phyloP scores from a whole-genome alignment of 2,329 filamentous ascomycete species.

The Fonsecaea monophora region DNA sequence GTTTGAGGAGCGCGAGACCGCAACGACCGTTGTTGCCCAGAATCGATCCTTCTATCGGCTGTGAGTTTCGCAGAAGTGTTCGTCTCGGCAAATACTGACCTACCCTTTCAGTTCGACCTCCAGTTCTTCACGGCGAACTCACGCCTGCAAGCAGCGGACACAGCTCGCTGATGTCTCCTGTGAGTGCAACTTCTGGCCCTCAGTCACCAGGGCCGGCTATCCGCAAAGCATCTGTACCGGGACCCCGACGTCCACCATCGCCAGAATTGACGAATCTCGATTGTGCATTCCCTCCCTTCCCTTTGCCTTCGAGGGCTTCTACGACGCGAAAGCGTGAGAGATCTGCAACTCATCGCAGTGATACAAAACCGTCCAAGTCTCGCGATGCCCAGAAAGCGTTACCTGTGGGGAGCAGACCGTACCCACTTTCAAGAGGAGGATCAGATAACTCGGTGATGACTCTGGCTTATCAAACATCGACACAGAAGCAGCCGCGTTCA shows the following conservation, averaged over 20 bases:
- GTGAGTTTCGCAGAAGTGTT: conserved; percentile 24
- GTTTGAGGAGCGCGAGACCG: conserved; percentile 18
- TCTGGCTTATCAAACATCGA: conserved; percentile 4
- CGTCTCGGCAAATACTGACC: conserved; percentile 12
- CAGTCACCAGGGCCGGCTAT: conserved; percentile 50
- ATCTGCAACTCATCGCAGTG: conserved; percentile 25
- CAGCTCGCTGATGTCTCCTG: conserved; percentile 69
- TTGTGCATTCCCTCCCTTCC: conserved; percentile 62
- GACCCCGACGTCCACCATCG: conserved; percentile 50
- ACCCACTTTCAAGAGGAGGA: conserved; percentile 26
- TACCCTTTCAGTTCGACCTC: conserved; percentile 17
- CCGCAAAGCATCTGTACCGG: conserved; percentile 50
- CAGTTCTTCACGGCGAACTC: conserved; percentile 52
- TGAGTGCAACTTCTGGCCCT: conserved; percentile 60
- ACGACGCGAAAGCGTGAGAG: conserved; percentile 32
- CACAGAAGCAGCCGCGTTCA: conserved; percentile 20
- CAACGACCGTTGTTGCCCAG: conserved; percentile 33
- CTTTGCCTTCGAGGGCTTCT: conserved; percentile 47
- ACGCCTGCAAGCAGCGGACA: conserved; percentile 69
- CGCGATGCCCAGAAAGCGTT: conserved; percentile 23
- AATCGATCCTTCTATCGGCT: conserved; percentile 32
- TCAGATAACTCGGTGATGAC: conserved; percentile 21
- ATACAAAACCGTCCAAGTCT: conserved; percentile 36
- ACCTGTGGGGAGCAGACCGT: conserved; percentile 15
- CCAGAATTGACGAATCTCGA: conserved; percentile 58